Base-by-base conservation (phyloP, 177 flowering plant species). In the Vitis hybrid region DNA sequence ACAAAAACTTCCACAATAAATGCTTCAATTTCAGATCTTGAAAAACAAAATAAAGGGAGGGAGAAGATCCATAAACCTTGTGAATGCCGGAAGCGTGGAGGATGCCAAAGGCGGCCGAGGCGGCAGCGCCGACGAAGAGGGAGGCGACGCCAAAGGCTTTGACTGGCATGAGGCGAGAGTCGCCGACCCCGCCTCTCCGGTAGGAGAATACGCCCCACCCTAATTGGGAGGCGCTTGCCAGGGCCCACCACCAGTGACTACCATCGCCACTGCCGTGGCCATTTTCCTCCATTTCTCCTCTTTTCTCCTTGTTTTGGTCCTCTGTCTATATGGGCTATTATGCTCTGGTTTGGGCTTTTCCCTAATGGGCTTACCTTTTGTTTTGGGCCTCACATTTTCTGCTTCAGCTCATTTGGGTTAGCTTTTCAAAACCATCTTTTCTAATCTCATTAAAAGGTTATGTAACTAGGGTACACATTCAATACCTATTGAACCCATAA, bases 131-230 rank as follows among this genome's bases (percentile, higher is more conserved):
- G 72, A 93, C 87, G 78, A 90, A 87, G 66, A 93, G 89, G 9
- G 95, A 86, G 18, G 98, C 95, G 62, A 93, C 88, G 71, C 63
- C 81, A 75, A 90, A 90, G 68, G 98, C 98, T 74, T 90, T 90
- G 30, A 90, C 50, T 30, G 97, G 94, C 95, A 93, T 90, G 49
- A 84, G 60, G 11, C 69, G 71, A 30, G 79, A 70, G 19, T 77
- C 78, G 6, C 86, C 93, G 70, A 73, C 70, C 63, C 57, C 78
- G n/a, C 92, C 95, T 74, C 69, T 78, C 51, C 82, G 62, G 55
- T 17, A 77, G 1, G 87, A 74, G 1, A 64, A 60, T 7, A 91
- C 60, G 26, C 82, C 98, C 76, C 78, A 79, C 0, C 73, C 81
- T 58, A 91, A 39, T 69, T 91, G 98, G 19, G 73, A 81, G 2